Evolutionary conservation across 257 asterid species (phyloP), one percentile per base, ranked within the genome.

Genomic region (Mentha longifolia): DNA sequence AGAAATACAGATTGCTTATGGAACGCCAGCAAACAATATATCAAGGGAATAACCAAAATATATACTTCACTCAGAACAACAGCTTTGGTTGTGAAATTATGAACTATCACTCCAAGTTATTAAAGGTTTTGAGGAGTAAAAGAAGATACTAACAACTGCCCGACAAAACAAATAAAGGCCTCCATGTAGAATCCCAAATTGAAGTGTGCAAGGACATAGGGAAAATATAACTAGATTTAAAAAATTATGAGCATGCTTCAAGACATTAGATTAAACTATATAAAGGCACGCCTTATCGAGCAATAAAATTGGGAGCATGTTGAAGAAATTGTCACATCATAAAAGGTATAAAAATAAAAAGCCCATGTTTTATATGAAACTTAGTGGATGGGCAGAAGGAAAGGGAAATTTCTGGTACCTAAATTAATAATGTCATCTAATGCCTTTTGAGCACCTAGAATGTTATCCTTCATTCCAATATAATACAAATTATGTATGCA

Each of bases 1-100:
- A 28, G 22, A 68, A 63, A 59, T 60, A 55, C 64, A 65, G 54
- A 58, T 39, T 50, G 64, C 28, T 45, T 31, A 70, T 52, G 51
- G 37, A 55, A 58, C 76, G 47, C 75, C 56, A 71, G 72, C 37
- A 77, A 67, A 71, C 5, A 70, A 30, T 8, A 65, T 70, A 54
- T 47, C 61, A 41, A 5, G 71, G 43, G 30, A 64, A 58, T 16
- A 41, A 11, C n/a, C 45, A 28, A 39, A 52, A 55, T 55, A 68
- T 58, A 68, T 73, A 37, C 67, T 52, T 47, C 55, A 59, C 22
- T 55, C 64, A 31, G 74, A 82, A 61, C 28, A 69, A 54, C 28
- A 25, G 60, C 37, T 70, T 46, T 39, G 51, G 57, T 65, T 41
- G 41, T 51, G 25, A 69, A 62, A 41, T 43, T 72, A 61, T 51